These are phyloP conservation scores for Physcomitrellopsis africana DNA, from an alignment of 225 moss, liverwort and hornwort species.

Conservation along the genomic window DNA sequence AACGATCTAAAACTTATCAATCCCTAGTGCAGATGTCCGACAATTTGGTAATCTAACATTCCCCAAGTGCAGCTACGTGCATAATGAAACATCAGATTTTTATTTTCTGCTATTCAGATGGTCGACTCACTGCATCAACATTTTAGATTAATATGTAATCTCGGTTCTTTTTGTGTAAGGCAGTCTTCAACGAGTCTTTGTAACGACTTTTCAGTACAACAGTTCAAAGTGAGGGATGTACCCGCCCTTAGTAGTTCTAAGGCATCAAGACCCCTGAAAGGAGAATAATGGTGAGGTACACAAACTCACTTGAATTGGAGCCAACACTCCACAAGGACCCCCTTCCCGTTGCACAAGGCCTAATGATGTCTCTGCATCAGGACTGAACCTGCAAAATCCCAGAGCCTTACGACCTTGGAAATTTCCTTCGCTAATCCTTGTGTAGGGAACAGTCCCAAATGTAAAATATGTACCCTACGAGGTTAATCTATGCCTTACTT, in stretches of 20 bases:
- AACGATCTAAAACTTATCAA: slow-evolving; percentile 1
- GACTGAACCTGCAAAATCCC: slow-evolving; percentile 78
- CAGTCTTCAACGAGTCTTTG: no score
- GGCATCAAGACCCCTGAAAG: neutral
- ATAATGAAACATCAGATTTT: neutral
- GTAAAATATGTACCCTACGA: neutral
- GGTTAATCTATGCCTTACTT: neutral
- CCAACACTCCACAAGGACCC: slow-evolving; percentile 97
- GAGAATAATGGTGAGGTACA: neutral
- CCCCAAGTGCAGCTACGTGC: slow-evolving; percentile 13
- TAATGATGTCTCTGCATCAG: slow-evolving; percentile 88
- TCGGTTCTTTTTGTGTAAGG: no score
- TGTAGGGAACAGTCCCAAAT: neutral
- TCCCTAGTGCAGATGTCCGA: neutral
- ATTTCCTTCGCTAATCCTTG: neutral
- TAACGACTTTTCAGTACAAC: neutral
- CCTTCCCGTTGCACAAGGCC: slow-evolving; percentile 98
- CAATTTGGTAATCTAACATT: neutral
- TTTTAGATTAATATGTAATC: no score
- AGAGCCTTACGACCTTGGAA: slow-evolving; percentile 19
- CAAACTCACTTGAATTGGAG: slow-evolving; percentile 91
- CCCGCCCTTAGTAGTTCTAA: no score
- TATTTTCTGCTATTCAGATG: no score
- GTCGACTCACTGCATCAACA: neutral
- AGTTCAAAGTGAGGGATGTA: neutral